Evolutionary conservation across 2,329 filamentous ascomycete species (phyloP), one percentile per base, ranked within the genome.

Genomic region (Clonostachys byssicola): DNA sequence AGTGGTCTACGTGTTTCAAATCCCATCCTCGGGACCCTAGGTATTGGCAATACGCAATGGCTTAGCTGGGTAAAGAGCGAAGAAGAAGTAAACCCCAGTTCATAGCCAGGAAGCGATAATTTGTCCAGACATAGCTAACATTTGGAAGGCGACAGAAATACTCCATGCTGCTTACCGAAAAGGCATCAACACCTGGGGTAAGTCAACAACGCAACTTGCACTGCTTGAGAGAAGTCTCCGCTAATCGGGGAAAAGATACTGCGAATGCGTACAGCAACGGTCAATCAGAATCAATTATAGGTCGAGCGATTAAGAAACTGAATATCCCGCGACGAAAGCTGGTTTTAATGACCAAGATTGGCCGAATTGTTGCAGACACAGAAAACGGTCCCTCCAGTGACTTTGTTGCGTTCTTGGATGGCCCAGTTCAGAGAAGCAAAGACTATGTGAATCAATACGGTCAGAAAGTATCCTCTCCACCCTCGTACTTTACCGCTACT

Each of bases 261-360:
- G 77, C 78, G 34, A 77, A 78, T 48, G 60, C 72, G 2, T 83
- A 83, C 60, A 79, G 73, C 39, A 81, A 80, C 50, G 80, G 79
- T 33, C 63, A 60, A 5, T 75, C 72, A 1, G 78, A 83, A 56
- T 60, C 65, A 16, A 70, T 82, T 35, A 70, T 81, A 30, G 78
- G 72, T 49, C 78, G 79, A 53, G 79, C 80, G 0, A 74, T 85
- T 57, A 76, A 77, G 54, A 71, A 80, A 50, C 81, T 75, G 61
- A 63, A 71, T 18, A 73, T 83, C 43, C 76, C 76, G 0, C 71
- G 81, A 3, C 64, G 78, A 39, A 80, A 78, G 53, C 58, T 85
- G 5, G 70, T 80, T 16, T 71, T 85, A 44, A 62, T 82, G 51
- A 78, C 77, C n/a, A 85, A 85, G 60, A 75, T 74, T 51, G 75